Conservation (phyloP, 768 basidiomycete genomes). For the Panaeolus cyanescens region DNA sequence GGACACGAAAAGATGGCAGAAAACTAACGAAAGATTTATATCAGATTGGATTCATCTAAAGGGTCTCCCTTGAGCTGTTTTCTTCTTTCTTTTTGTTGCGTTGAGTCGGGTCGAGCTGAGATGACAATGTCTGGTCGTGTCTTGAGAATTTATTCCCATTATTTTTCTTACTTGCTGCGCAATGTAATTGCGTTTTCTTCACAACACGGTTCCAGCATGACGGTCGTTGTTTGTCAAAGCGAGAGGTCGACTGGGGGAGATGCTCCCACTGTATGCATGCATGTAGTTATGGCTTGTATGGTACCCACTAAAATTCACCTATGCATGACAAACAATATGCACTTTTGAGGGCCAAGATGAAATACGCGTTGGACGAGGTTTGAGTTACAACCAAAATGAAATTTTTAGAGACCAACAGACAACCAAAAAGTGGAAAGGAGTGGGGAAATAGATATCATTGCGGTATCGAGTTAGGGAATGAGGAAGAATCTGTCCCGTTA, state of each 20-base stretch:
- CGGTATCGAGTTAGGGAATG: not conserved
- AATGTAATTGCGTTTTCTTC: not conserved
- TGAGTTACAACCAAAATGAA: too few relatives aligned
- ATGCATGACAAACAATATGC: too few relatives aligned
- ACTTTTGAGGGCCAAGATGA: too few relatives aligned
- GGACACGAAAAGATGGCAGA: not conserved
- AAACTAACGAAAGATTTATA: conserved; percentile 3
- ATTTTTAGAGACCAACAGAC: too few relatives aligned
- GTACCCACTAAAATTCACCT: not conserved
- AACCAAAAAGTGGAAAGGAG: not conserved
- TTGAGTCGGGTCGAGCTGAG: not conserved
- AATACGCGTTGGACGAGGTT: too few relatives aligned
- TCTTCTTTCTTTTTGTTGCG: not conserved
- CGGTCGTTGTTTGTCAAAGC: not conserved
- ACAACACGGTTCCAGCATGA: not conserved
- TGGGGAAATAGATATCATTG: not conserved
- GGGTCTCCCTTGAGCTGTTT: not conserved
- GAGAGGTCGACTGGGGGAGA: not conserved
- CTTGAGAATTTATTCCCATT: not conserved
- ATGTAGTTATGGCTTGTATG: not conserved
- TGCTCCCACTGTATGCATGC: not conserved
- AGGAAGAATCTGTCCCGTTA: not conserved
- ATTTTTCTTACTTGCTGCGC: not conserved
- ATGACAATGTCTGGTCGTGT: conserved; percentile 1
- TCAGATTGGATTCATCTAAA: conserved; percentile 93